These are phyloP conservation scores for Claviceps humidiphila DNA, from an alignment of 2,329 filamentous ascomycete genomes.

Conservation along the genomic window DNA sequence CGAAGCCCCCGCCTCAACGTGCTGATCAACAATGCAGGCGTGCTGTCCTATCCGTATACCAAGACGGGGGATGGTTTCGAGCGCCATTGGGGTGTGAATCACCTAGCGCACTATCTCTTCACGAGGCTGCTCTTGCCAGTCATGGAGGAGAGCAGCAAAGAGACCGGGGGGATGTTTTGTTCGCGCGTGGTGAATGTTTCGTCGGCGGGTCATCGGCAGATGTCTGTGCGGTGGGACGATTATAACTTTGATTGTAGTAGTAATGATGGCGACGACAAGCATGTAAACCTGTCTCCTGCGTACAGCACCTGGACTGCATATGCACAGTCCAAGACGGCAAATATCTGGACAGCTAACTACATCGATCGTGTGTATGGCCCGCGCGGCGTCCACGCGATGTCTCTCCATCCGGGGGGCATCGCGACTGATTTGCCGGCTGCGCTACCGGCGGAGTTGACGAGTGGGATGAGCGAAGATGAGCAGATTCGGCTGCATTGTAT, in stretches of 20 bases:
- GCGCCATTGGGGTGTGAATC: conserved; percentile 37
- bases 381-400: conserved; percentile 24
- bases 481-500: neutral
- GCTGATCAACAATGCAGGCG: conserved; percentile 2
- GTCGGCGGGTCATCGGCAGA: conserved; percentile 1
- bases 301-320: conserved; percentile 25
- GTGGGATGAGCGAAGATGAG: neutral
- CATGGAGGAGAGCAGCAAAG: conserved; percentile 17
- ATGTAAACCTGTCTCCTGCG: neutral
- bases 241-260: neutral
- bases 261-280: neutral
- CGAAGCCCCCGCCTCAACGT: conserved; percentile 6
- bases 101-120: conserved; percentile 40
- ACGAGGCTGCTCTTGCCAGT: conserved; percentile 19
- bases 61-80: conserved; percentile 7
- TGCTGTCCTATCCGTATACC: neutral
- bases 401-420: conserved; percentile 23
- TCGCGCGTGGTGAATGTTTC: conserved; percentile 21
- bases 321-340: conserved; percentile 34
- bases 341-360: conserved; percentile 35
- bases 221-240: neutral
- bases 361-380: conserved; percentile 33
- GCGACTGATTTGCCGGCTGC: neutral
- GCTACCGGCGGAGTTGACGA: neutral
- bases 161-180: conserved; percentile 28